Conservation (phyloP, 768 basidiomycete species). For the Podaxis sp. region DNA sequence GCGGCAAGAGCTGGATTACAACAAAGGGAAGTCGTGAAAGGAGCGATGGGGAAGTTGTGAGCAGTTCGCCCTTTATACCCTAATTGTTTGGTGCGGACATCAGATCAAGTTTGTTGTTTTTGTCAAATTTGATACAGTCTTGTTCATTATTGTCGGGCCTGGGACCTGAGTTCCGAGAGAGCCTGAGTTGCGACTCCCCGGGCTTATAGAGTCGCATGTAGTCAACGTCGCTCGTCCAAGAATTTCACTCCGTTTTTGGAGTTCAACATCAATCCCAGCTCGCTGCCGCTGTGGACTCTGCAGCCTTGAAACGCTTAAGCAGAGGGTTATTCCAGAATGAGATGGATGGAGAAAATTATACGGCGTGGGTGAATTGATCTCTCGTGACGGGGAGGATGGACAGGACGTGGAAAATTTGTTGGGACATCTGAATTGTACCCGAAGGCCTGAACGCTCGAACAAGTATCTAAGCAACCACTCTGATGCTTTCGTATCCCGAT, state of each 20-base stretch:
- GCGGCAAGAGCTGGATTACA: slow-evolving; percentile 13
- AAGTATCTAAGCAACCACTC: slow-evolving; percentile 7
- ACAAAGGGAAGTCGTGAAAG: background rate
- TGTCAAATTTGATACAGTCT: background rate
- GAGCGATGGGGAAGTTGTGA: background rate
- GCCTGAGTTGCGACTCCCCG: background rate
- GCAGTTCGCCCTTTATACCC: slow-evolving; percentile 3
- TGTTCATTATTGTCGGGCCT: background rate
- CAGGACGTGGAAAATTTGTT: background rate
- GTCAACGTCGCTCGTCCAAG: no score
- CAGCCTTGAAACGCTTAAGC: background rate
- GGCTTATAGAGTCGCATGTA: no score
- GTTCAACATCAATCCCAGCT: no score
- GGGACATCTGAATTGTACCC: background rate
- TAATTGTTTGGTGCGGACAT: slow-evolving; percentile 3
- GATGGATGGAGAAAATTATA: background rate
- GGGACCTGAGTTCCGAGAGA: background rate
- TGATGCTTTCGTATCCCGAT: background rate
- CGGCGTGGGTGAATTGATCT: background rate
- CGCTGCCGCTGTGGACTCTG: no score
- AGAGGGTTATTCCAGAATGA: background rate
- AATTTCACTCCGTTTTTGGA: no score
- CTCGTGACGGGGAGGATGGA: background rate
- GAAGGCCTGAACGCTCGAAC: background rate
- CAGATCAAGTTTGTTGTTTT: background rate